A percentile compares a stretch with the other conserved stretches of the same genome.
Conservation (phyloP, 495 filamentous ascomycete genomes). For the Darksidea phi region DNA sequence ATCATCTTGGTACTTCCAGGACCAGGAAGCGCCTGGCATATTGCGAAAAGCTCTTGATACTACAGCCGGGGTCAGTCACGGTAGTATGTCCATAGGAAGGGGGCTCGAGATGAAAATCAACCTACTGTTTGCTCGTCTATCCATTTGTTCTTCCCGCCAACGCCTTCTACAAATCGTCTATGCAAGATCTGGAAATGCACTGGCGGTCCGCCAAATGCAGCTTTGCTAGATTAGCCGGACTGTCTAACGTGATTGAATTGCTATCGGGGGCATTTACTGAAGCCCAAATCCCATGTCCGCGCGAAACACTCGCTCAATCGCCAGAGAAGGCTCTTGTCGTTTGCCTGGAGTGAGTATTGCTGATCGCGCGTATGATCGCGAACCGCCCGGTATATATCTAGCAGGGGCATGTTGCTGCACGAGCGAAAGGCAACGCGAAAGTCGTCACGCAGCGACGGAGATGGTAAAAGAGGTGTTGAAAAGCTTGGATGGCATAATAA, state of each 20-base stretch:
- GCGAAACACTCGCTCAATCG: slow-evolving; percentile 32
- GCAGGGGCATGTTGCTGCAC: slow-evolving; percentile 24
- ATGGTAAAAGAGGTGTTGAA: not conserved
- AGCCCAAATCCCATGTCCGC: slow-evolving; percentile 61
- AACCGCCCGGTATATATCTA: slow-evolving; percentile 31
- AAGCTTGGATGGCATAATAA: too few relatives aligned
- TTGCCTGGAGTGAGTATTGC: slow-evolving; percentile 21
- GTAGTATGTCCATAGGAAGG: too few relatives aligned
- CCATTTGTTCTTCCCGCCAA: slow-evolving; percentile 56
- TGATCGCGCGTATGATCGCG: slow-evolving; percentile 29
- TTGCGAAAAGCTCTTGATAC: slow-evolving; percentile 82
- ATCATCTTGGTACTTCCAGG: slow-evolving; percentile 79
- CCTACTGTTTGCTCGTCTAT: slow-evolving; percentile 73
- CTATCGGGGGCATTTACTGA: slow-evolving; percentile 46
- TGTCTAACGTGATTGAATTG: not conserved
- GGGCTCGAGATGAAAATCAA: too few relatives aligned
- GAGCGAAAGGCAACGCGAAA: not conserved
- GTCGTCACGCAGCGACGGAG: not conserved
- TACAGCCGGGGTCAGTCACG: slow-evolving; percentile 34
- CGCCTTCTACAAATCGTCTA: slow-evolving; percentile 61
- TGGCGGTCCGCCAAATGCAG: slow-evolving; percentile 66
- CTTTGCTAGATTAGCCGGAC: not conserved
- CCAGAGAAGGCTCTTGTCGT: slow-evolving; percentile 19
- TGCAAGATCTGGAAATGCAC: slow-evolving; percentile 72
- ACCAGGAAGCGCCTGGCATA: slow-evolving; percentile 74